Conservation (phyloP, 2,329 filamentous ascomycete genomes). For the Alternaria ventricosa region DNA sequence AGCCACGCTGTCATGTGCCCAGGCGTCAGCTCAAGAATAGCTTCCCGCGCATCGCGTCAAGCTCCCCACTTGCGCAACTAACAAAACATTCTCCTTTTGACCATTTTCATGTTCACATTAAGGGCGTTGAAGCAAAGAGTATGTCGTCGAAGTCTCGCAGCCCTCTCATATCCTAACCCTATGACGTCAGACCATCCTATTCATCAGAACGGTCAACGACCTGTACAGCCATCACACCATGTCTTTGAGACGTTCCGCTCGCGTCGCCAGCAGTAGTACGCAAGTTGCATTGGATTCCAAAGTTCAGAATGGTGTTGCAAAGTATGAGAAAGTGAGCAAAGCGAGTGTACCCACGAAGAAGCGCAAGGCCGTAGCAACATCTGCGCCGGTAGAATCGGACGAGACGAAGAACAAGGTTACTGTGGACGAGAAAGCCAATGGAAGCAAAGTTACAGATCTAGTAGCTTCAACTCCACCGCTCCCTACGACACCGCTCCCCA, state of each 20-base stretch:
- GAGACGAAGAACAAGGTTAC: not conserved
- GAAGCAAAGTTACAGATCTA: not conserved
- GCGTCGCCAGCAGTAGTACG: conserved; percentile 48
- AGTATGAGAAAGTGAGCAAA: conserved; percentile 18
- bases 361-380: conserved; percentile 26
- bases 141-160: conserved; percentile 42
- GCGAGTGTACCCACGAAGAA: conserved; percentile 25
- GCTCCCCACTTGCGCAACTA: conserved; percentile 4
- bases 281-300: conserved; percentile 27
- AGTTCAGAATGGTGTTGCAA: conserved; percentile 8
- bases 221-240: conserved; percentile 43
- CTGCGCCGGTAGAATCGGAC: conserved; percentile 5
- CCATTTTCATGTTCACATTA: not conserved
- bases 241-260: conserved; percentile 61
- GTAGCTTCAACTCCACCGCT: conserved; percentile 20
- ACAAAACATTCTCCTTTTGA: conserved; percentile 9
- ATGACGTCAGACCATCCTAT: conserved; percentile 30
- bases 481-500: conserved; percentile 42
- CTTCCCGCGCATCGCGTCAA: conserved; percentile 24
- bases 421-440: not conserved
- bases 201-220: not conserved
- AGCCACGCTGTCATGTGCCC: conserved; percentile 35
- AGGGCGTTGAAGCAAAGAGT: conserved; percentile 3
- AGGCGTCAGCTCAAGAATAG: conserved; percentile 28
- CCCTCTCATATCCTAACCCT: conserved; percentile 48